Evolutionary conservation across 2,329 filamentous ascomycete genomes (phyloP).

Genomic region (Colletotrichum kahawae): DNA sequence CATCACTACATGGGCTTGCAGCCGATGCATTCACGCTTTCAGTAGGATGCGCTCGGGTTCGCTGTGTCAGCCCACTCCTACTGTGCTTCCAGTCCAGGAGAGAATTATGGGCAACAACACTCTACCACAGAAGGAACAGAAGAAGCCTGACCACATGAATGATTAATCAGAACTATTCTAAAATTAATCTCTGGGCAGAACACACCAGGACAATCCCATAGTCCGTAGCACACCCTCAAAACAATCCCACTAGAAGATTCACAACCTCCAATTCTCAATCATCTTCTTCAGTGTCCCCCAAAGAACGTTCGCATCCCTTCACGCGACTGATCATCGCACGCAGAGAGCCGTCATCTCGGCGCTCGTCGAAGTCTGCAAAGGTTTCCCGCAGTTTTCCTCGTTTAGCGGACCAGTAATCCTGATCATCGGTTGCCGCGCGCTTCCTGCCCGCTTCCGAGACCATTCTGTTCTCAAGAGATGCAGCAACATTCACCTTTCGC

Average conservation of each 20-base stretch:
- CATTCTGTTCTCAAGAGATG: not conserved
- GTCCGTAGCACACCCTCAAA: not conserved
- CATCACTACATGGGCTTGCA: too few species aligned
- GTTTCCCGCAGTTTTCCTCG: not conserved
- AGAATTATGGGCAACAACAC: not conserved
- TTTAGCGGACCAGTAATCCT: not conserved
- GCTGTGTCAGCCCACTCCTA: too few species aligned
- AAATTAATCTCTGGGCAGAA: not conserved
- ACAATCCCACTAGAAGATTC: not conserved
- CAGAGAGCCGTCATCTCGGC: not conserved
- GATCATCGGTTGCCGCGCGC: not conserved
- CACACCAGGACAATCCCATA: not conserved
- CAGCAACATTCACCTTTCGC: not conserved
- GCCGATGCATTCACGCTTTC: too few species aligned
- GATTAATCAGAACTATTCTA: not conserved
- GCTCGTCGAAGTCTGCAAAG: not conserved
- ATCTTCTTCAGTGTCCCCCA: not conserved
- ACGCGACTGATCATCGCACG: not conserved
- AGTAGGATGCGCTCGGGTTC: too few species aligned
- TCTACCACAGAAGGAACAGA: not conserved
- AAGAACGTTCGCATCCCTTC: not conserved
- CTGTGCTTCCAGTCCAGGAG: too few species aligned
- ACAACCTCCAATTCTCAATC: not conserved
- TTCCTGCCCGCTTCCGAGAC: not conserved
- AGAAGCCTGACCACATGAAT: not conserved